Evolutionary conservation across 148 eudicot genomes (phyloP).

Genomic region (Rhododendron mucronatum): DNA sequence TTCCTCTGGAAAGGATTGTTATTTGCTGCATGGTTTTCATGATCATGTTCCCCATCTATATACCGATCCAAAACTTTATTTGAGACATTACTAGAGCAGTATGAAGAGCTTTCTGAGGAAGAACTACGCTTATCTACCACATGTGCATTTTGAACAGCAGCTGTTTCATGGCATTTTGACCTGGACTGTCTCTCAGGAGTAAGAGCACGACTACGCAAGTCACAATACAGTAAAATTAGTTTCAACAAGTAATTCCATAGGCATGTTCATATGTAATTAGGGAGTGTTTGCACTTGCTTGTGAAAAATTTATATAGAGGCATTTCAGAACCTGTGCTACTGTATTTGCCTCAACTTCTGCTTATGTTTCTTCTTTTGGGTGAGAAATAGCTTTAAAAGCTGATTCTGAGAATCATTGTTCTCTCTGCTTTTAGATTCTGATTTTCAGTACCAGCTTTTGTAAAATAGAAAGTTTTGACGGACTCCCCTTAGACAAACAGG

Average conservation of each 20-base stretch:
- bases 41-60: constrained; percentile 84
- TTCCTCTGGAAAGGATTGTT: constrained; percentile 25
- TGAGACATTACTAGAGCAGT: constrained; percentile 62
- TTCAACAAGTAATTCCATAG: constrained; percentile 4
- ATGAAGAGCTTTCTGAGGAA: constrained; percentile 48
- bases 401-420: neutral
- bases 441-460: neutral
- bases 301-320: neutral
- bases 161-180: constrained; percentile 29
- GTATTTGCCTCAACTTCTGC: neutral
- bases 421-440: neutral
- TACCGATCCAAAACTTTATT: constrained; percentile 72
- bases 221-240: neutral
- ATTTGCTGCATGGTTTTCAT: constrained; percentile 29
- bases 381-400: neutral
- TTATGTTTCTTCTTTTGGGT: neutral
- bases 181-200: constrained; percentile 63
- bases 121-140: constrained; percentile 23
- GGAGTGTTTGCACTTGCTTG: neutral
- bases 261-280: neutral
- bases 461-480: neutral
- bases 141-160: constrained; percentile 24
- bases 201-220: constrained; percentile 37
- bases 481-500: neutral
- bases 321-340: neutral